phyloP scores from a whole-genome alignment of 768 basidiomycete species.

The Tulasnella sp. region DNA sequence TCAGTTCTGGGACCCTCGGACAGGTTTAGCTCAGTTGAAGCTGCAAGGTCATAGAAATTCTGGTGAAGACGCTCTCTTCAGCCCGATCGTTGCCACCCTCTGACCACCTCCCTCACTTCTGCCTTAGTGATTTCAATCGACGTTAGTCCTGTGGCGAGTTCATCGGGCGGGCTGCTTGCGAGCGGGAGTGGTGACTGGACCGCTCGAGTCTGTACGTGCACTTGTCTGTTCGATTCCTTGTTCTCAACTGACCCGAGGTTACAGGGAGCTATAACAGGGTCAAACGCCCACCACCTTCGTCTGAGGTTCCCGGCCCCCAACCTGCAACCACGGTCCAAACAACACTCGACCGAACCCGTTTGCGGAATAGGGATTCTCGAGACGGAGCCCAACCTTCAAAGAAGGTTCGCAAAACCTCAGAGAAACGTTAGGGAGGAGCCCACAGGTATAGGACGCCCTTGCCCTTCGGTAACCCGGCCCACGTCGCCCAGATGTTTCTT shows the following conservation, averaged over 20 bases:
- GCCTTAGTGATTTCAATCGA: constrained; percentile 66
- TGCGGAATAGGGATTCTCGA: no score
- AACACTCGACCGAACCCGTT: no score
- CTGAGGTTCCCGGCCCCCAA: no score
- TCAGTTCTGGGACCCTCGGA: constrained; percentile 84
- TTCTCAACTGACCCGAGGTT: background rate
- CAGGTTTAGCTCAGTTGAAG: constrained; percentile 83
- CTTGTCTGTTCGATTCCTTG: background rate
- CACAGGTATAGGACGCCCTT: no score
- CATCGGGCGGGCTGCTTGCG: constrained; percentile 56
- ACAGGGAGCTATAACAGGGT: constrained; percentile 17
- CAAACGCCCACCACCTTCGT: no score
- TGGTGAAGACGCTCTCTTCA: constrained; percentile 43
- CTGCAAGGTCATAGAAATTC: constrained; percentile 76
- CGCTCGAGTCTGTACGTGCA: constrained; percentile 57
- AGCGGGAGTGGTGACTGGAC: constrained; percentile 70
- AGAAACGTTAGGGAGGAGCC: no score
- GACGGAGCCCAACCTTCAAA: no score
- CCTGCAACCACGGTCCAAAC: no score
- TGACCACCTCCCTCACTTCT: background rate
- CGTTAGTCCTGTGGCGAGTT: constrained; percentile 47
- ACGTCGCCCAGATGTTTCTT: no score
- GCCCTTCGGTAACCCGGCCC: no score
- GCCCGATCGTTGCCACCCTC: background rate
- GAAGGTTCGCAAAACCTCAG: no score